Evolutionary conservation across 352 stramenopile genomes (phyloP).

Genomic region (Phytophthora quininea): DNA sequence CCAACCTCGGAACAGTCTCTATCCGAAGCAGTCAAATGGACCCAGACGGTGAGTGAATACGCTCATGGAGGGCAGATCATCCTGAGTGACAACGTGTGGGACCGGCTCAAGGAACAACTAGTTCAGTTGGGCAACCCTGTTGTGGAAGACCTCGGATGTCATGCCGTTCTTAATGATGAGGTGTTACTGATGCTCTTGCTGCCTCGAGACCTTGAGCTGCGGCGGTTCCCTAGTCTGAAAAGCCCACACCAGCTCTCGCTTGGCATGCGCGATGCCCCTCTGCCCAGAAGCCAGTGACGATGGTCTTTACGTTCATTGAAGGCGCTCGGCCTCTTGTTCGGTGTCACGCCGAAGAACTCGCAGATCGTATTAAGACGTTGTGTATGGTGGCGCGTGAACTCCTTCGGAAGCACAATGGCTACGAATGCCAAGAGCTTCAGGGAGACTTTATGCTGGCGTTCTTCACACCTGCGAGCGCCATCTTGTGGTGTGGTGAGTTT

Average conservation of each 20-base stretch:
- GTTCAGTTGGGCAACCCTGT: constrained; percentile 88
- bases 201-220: constrained; percentile 76
- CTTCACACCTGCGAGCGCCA: constrained; percentile 79
- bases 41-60: constrained; percentile 84
- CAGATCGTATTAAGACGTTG: constrained; percentile 84
- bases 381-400: constrained; percentile 80
- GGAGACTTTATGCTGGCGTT: constrained; percentile 91
- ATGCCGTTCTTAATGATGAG: constrained; percentile 74
- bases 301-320: constrained; percentile 92
- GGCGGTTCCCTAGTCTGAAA: constrained; percentile 76
- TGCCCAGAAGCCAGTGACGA: constrained; percentile 78
- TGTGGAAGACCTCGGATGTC: constrained; percentile 84
- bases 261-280: constrained; percentile 86
- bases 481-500: constrained; percentile 89
- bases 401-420: constrained; percentile 82
- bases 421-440: constrained; percentile 89
- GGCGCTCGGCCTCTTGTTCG: constrained; percentile 80
- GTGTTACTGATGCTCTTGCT: constrained; percentile 84
- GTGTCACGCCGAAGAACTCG: constrained; percentile 82
- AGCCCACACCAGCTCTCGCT: constrained; percentile 74
- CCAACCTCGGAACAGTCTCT: constrained; percentile 63
- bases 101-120: constrained; percentile 86
- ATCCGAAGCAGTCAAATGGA: constrained; percentile 83
- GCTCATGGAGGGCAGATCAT: constrained; percentile 86
- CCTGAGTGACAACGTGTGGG: constrained; percentile 85